These are phyloP conservation scores for Diplodia intermedia DNA, from an alignment of 2,329 filamentous ascomycete genomes.

Conservation along the genomic window DNA sequence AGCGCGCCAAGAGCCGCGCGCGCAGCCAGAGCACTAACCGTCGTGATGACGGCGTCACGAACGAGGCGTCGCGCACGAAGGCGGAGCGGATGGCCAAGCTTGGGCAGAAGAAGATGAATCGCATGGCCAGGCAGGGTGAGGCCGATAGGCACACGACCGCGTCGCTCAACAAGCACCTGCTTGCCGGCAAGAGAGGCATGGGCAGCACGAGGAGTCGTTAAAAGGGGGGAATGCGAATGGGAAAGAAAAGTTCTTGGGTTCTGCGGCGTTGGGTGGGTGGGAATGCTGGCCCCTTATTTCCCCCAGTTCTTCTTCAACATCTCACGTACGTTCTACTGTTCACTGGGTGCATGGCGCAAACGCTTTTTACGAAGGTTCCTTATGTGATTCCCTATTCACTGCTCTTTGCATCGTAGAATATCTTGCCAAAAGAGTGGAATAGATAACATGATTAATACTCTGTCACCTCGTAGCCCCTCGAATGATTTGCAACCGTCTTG, in stretches of 20 bases:
- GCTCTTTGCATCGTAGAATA: constrained; percentile 6
- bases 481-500: neutral
- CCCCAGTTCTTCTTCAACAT: constrained; percentile 4
- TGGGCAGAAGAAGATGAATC: constrained; percentile 97
- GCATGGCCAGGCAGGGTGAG: constrained; percentile 96
- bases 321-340: neutral
- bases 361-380: constrained; percentile 5
- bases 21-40: constrained; percentile 72
- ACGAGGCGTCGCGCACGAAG: constrained; percentile 72
- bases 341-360: constrained; percentile 19
- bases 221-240: constrained; percentile 7
- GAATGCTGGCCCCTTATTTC: constrained; percentile 7
- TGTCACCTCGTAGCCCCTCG: neutral
- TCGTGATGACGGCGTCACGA: constrained; percentile 76
- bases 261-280: constrained; percentile 20
- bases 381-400: constrained; percentile 27
- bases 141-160: constrained; percentile 88
- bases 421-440: constrained; percentile 9
- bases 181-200: constrained; percentile 89
- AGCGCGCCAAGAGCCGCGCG: constrained; percentile 73
- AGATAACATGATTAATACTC: constrained; percentile 20
- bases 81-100: constrained; percentile 88
- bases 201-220: constrained; percentile 76
- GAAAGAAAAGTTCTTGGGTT: constrained; percentile 15
- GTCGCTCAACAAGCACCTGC: constrained; percentile 86